Base-by-base conservation (phyloP, 2,329 filamentous ascomycete genomes). In the Colletotrichum sidae region DNA sequence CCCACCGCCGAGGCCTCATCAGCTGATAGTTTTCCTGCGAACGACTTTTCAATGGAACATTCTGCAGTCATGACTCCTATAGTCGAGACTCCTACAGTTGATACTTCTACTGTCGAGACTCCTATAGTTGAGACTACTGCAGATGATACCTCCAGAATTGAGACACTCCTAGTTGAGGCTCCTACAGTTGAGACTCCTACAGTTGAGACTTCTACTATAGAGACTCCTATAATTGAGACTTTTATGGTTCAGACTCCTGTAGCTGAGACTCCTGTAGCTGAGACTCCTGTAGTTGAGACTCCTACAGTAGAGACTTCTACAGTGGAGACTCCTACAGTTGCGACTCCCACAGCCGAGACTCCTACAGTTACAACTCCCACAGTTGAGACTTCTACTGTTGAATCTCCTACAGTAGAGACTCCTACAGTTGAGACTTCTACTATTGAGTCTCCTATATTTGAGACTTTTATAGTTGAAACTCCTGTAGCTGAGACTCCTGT, bases 381-480 rank as follows among this genome's bases (percentile, higher is more conserved):
- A 12, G 34, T 57, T 7, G 55, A 58, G 25, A 25, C 55, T 59
- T 25, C 38, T 34, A 35, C 13, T 12, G 9, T 50, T 42, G 15
- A 15, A 15, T 2, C 15, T 15, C 15, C 15, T 15, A 15, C 15
- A 15, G 15, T 15, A 15, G 55, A 58, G 37, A 58, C 38, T 58
- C 46, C 46, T n/a, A 12, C n/a, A 51, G 37, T 11, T 34, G 46
- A 25, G 11, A 60, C 25, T n/a, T 12, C 35, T n/a, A 2, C 35
- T 9, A 39, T 37, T 15, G 54, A 64, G 41, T 49, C 44, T 60
- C 15, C 50, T 35, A 4, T 11, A n/a, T 13, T 34, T 37, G 38
- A 59, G 34, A 45, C 15, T 35, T 15, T 46, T 41, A 65, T 51
- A 6, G 37, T n/a, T 4, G 33, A 42, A 13, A 41, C 38, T 17